Percentiles rank a stretch among this genome's conserved stretches.
These are phyloP conservation scores for Entomortierella beljakovae DNA, from an alignment of 192 early-diverging fungal species.

Conservation along the genomic window DNA sequence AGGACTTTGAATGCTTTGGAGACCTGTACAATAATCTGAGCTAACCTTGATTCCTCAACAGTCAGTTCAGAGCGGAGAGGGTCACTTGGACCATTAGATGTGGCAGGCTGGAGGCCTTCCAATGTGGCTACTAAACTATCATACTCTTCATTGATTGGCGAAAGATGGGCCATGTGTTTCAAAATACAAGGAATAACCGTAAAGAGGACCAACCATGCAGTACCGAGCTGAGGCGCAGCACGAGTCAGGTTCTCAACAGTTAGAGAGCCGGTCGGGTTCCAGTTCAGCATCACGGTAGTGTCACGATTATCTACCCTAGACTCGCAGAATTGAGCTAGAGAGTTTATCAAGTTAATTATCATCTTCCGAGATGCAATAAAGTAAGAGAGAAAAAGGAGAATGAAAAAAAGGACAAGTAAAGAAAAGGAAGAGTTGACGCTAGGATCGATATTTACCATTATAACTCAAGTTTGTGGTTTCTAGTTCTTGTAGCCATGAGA, in stretches of 20 bases:
- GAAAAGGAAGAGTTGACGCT: too few species aligned
- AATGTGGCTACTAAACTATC: conserved; percentile 23
- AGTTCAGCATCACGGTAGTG: conserved; percentile 71
- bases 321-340: conserved; percentile 54
- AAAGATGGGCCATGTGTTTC: conserved; percentile 37
- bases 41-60: conserved; percentile 29
- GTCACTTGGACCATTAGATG: neutral
- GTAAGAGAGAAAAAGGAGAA: too few species aligned
- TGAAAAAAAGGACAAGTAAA: too few species aligned
- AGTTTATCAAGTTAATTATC: conserved; percentile 1
- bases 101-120: neutral
- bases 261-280: conserved; percentile 43
- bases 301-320: conserved; percentile 80
- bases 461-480: conserved; percentile 65
- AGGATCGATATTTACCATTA: conserved; percentile 64
- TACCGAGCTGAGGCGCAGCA: conserved; percentile 50
- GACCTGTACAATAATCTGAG: conserved; percentile 22
- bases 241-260: conserved; percentile 57
- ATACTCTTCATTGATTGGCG: conserved; percentile 20
- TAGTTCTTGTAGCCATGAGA: conserved; percentile 66
- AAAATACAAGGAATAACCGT: conserved; percentile 32
- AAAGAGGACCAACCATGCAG: conserved; percentile 45
- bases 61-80: conserved; percentile 18
- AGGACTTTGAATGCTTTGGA: conserved; percentile 32
- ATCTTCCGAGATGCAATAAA: conserved; percentile 11